Evolutionary conservation across 805 yeast genomes (phyloP).

Genomic region (Zygosaccharomyces gambellarensis): DNA sequence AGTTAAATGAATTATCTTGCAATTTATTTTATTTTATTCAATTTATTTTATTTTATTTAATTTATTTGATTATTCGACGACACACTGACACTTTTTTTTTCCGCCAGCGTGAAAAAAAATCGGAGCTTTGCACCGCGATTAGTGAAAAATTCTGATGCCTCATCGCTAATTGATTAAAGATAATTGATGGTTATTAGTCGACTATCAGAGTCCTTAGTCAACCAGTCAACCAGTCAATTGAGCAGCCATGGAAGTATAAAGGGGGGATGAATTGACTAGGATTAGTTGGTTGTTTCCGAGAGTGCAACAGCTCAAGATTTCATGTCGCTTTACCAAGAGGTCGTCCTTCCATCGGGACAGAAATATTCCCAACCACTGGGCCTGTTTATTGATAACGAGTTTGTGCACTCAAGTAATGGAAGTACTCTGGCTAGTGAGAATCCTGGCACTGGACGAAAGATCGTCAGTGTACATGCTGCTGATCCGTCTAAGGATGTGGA

Average conservation of each 20-base stretch:
- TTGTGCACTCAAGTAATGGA: conserved; percentile 50
- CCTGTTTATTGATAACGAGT: conserved; percentile 70
- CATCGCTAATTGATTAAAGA: not conserved
- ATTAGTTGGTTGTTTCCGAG: not conserved
- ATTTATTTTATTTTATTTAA: not conserved
- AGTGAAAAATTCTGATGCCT: not conserved
- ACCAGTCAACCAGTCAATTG: not conserved
- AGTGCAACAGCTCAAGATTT: not conserved
- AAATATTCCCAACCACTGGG: conserved; percentile 70
- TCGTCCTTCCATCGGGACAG: conserved; percentile 63
- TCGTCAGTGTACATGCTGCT: conserved; percentile 49
- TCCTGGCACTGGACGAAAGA: conserved; percentile 51
- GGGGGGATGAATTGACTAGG: not conserved
- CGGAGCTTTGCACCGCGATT: conserved; percentile 1
- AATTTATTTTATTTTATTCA: not conserved
- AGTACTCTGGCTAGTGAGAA: conserved; percentile 36
- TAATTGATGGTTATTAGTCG: not conserved
- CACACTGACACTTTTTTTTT: not conserved
- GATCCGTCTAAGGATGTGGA: conserved; percentile 46
- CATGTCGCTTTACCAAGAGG: conserved; percentile 24
- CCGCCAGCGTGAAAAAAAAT: conserved; percentile 1
- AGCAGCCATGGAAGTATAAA: not conserved
- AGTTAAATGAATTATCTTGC: not conserved
- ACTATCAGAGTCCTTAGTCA: not conserved
- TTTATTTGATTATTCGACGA: not conserved